Evolutionary conservation across 371 early-diverging fungal genomes (phyloP), one percentile per base, ranked within the genome.

Genomic region (Mucor racemosus): DNA sequence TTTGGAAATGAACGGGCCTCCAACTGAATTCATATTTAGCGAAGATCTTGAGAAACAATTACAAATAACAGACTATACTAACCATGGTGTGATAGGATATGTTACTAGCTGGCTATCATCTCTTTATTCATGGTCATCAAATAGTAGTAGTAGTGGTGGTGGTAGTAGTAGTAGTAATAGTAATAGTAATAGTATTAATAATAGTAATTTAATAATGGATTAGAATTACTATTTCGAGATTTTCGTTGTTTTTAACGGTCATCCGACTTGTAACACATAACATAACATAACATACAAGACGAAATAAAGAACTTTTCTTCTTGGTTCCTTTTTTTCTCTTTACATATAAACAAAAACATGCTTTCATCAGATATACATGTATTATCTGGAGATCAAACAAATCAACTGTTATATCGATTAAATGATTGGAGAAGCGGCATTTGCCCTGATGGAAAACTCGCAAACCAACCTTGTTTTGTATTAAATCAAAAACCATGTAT

Each of bases 361-460:
- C 38, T 61, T 48, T 62, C 63, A 14, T 33, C 40, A 48, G 41
- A 62, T 31, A 44, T 35, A 17, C 54, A 60, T 40, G 42, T 50
- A 42, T 41, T 78, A 38, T 57, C 69, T 60, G 17, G 34, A 34
- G 68, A 60, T 14, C 36, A 67, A 26, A 78, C 68, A 9, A 64
- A 74, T 57, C 26, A 57, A 5, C 58, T 80, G 19, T 40, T 80
- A 35, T 33, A 64, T 13, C 67, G 75, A 21, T 50, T 76, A 15
- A 40, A 53, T 11, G 62, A 67, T 36, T 82, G 82, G 82, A 69
- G 72, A 39, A 60, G 62, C 59, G 82, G 72, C 14, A 78, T 82
- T 9, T 62, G 69, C 15, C 77, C 80, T 3, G 71, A 73, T 11
- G 82, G 82, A 15, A 58, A 54, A 26, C 40, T 77, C 10, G 74